Evolutionary conservation across 495 filamentous ascomycete species (phyloP), one percentile per base, ranked within the genome.

Genomic region (Elasticomyces elasticus): DNA sequence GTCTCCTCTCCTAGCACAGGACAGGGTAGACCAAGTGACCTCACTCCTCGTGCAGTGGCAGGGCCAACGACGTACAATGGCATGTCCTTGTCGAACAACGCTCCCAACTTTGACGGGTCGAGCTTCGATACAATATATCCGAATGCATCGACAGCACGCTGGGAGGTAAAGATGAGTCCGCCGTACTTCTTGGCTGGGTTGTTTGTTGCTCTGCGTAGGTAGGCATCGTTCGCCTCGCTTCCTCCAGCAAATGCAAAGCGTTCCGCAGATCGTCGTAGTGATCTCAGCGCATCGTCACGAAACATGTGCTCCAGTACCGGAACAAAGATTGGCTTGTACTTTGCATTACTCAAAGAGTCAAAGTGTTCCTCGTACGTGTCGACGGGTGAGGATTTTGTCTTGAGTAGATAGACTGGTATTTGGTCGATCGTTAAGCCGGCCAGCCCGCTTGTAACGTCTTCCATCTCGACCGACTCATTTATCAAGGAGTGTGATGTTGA

Each of bases 61-160:
- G 92, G 91, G 0, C 92, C 92, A 54, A 98, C 92, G 31, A 85
- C 87, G 67, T 96, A 98, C 19, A 95, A 71, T 24, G 81, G 78
- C 41, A 86, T 63, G 38, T 74, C 64, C 46, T 52, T 47, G 73
- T 70, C 49, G 69, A 67, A 68, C 72, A 64, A 42, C 17, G 59
- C 30, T 22, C 67, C 57, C 17, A 54, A 23, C 22, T 55, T 65
- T 35, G 31, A 55, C 49, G 54, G 57, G 54, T 61, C 62, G 64
- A 56, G 59, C 60, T 67, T 58, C 44, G 61, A 56, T n/a, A 91
- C 72, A n/a, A 90, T 72, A 27, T 73, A 64, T 11, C 79, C 72
- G 58, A 95, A 90, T 1, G 81, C 89, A 61, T 96, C 92, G 11
- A 95, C 92, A 5, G 92, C 86, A 19, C 94, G 79, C 64, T 97